These are phyloP conservation scores for Metschnikowia continentalis DNA, from an alignment of 805 yeast species.

Conservation along the genomic window DNA sequence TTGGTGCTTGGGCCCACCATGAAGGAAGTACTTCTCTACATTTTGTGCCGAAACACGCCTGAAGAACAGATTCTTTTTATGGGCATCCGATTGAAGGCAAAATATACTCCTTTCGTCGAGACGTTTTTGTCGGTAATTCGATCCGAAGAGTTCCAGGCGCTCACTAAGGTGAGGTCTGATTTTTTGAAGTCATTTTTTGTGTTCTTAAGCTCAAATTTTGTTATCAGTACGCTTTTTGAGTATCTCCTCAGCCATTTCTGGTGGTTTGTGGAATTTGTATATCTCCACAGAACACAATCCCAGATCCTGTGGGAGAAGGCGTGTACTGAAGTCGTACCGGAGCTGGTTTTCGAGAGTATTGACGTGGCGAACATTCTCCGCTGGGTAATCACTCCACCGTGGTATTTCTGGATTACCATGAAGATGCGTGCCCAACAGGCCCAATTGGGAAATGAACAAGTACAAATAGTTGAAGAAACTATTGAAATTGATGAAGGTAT, in stretches of 20 bases:
- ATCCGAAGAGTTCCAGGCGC: slow-evolving; percentile 12
- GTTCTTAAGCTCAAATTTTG: slow-evolving; percentile 9
- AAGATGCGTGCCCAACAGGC: background rate
- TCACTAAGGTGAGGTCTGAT: background rate
- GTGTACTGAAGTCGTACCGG: background rate
- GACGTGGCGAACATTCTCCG: background rate
- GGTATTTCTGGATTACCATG: slow-evolving; percentile 3
- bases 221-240: slow-evolving; percentile 16
- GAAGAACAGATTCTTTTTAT: slow-evolving; percentile 35
- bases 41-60: slow-evolving; percentile 47
- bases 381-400: slow-evolving; percentile 4
- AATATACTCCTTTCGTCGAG: slow-evolving; percentile 38
- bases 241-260: slow-evolving; percentile 27
- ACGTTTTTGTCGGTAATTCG: slow-evolving; percentile 11
- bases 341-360: background rate
- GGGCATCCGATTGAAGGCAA: slow-evolving; percentile 40
- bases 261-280: slow-evolving; percentile 28
- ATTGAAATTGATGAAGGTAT: background rate
- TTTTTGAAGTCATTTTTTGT: slow-evolving; percentile 3
- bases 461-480: background rate
- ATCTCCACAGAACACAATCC: slow-evolving; percentile 6
- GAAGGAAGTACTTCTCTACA: slow-evolving; percentile 35
- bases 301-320: background rate
- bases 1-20: slow-evolving; percentile 37
- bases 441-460: background rate